phyloP scores from a whole-genome alignment of 768 basidiomycete genomes.

The Tylopilus vinaceipallidus region DNA sequence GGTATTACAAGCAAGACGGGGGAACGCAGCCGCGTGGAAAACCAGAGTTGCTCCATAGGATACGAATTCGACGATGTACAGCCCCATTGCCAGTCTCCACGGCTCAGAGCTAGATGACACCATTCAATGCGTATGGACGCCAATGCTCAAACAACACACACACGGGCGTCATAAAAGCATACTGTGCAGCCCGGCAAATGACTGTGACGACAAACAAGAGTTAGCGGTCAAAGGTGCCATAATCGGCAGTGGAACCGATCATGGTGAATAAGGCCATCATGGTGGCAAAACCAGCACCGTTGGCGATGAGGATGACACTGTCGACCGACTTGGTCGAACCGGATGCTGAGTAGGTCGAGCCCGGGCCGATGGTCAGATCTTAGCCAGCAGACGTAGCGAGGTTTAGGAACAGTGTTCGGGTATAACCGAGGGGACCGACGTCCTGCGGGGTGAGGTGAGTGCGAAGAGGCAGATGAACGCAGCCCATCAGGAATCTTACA shows the following conservation, averaged over 20 bases:
- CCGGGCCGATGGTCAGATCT: constrained; percentile 67
- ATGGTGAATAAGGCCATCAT: constrained; percentile 85
- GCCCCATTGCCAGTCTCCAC: constrained; percentile 77
- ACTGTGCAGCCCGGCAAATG: constrained; percentile 81
- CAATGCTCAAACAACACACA: constrained; percentile 39
- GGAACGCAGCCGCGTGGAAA: constrained; percentile 78
- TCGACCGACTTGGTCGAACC: constrained; percentile 72
- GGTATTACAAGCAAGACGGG: constrained; percentile 79
- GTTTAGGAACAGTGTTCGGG: constrained; percentile 72
- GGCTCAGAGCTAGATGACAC: constrained; percentile 47
- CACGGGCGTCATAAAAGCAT: constrained; percentile 70
- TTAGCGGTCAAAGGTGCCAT: constrained; percentile 69
- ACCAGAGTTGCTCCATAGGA: constrained; percentile 79
- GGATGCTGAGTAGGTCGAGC: constrained; percentile 67
- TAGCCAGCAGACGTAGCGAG: constrained; percentile 71
- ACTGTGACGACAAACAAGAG: constrained; percentile 66
- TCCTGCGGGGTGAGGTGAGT: constrained; percentile 40
- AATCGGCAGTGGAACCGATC: constrained; percentile 46
- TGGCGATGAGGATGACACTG: constrained; percentile 74
- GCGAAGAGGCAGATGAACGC: background rate
- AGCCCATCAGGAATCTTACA: no score
- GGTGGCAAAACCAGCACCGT: constrained; percentile 72
- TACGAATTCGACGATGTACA: constrained; percentile 79
- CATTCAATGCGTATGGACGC: background rate
- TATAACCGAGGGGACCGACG: constrained; percentile 65